Conservation (phyloP, 2,329 filamentous ascomycete species). For the Ceratocystis colombiana region DNA sequence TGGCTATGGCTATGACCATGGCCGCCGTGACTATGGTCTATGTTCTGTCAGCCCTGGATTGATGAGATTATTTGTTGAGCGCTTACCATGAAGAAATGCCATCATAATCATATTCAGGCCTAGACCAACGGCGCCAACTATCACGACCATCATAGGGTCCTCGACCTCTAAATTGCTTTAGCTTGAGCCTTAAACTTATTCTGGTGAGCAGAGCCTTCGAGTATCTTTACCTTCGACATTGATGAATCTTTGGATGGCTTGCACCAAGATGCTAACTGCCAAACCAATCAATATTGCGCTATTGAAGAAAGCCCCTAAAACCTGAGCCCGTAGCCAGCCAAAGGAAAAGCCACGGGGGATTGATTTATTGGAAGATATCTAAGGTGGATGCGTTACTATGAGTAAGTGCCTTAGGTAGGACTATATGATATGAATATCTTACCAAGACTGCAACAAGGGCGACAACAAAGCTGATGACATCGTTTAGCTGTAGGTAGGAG, state of each 20-base stretch:
- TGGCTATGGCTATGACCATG: conserved; percentile 30
- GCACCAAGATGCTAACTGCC: conserved; percentile 61
- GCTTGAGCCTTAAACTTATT: background rate
- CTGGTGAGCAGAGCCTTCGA: background rate
- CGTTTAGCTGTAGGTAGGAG: conserved; percentile 47
- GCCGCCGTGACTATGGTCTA: conserved; percentile 31
- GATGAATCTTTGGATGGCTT: conserved; percentile 62
- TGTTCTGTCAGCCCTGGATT: background rate
- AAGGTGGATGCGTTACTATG: background rate
- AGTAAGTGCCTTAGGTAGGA: too few species aligned
- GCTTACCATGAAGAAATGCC: conserved; percentile 53
- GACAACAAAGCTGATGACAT: conserved; percentile 58
- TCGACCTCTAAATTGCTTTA: conserved; percentile 43
- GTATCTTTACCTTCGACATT: conserved; percentile 40
- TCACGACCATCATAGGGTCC: conserved; percentile 55
- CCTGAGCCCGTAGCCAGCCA: conserved; percentile 65
- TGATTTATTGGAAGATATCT: conserved; percentile 48
- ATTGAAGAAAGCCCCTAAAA: conserved; percentile 72
- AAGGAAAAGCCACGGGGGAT: conserved; percentile 53
- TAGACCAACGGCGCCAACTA: conserved; percentile 59
- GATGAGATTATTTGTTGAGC: conserved; percentile 9
- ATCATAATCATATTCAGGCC: conserved; percentile 57
- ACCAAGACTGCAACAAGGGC: conserved; percentile 56
- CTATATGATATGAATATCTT: conserved; percentile 27
- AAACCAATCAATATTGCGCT: conserved; percentile 63